Percentiles rank a stretch among this genome's conserved stretches.
Evolutionary conservation across 2,329 filamentous ascomycete genomes (phyloP).

Genomic region (Periconia macrospinosa): DNA sequence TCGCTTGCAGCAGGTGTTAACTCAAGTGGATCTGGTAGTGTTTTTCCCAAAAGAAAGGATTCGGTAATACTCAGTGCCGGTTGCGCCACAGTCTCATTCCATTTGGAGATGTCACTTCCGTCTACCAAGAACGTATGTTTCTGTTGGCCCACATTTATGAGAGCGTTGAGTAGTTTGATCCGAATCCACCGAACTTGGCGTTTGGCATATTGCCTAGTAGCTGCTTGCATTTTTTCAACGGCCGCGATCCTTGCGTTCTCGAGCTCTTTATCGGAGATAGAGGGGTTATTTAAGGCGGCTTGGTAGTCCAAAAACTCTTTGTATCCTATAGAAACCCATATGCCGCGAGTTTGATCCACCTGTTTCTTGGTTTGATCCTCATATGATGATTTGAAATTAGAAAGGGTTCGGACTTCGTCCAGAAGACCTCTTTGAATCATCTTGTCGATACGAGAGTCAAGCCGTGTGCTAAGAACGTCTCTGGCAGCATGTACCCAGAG

Average conservation of each 20-base stretch:
- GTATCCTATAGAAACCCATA: slow-evolving; percentile 96
- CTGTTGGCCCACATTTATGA: slow-evolving; percentile 58
- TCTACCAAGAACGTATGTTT: slow-evolving; percentile 77
- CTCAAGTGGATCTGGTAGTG: slow-evolving; percentile 55
- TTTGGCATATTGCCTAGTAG: slow-evolving; percentile 85
- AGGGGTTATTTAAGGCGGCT: slow-evolving; percentile 23
- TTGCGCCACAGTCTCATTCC: slow-evolving; percentile 64
- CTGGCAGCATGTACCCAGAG: slow-evolving; percentile 86
- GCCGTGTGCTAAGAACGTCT: slow-evolving; percentile 66
- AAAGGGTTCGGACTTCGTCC: slow-evolving; percentile 62
- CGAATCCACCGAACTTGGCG: slow-evolving; percentile 86
- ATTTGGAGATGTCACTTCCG: slow-evolving; percentile 68
- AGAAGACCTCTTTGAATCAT: slow-evolving; percentile 74
- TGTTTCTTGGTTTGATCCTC: slow-evolving; percentile 50
- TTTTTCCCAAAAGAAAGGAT: slow-evolving; percentile 60
- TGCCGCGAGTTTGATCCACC: slow-evolving; percentile 76
- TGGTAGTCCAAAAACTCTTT: slow-evolving; percentile 84
- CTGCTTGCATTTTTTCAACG: slow-evolving; percentile 76
- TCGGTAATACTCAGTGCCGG: slow-evolving; percentile 65
- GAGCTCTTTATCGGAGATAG: slow-evolving; percentile 47
- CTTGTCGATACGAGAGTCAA: slow-evolving; percentile 77
- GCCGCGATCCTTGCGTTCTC: slow-evolving; percentile 60
- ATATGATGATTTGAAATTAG: slow-evolving; percentile 50
- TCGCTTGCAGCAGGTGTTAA: slow-evolving; percentile 61
- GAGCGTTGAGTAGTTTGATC: slow-evolving; percentile 73